phyloP scores from a whole-genome alignment of 2,329 filamentous ascomycete species.

The Stagonosporopsis rhizophila region DNA sequence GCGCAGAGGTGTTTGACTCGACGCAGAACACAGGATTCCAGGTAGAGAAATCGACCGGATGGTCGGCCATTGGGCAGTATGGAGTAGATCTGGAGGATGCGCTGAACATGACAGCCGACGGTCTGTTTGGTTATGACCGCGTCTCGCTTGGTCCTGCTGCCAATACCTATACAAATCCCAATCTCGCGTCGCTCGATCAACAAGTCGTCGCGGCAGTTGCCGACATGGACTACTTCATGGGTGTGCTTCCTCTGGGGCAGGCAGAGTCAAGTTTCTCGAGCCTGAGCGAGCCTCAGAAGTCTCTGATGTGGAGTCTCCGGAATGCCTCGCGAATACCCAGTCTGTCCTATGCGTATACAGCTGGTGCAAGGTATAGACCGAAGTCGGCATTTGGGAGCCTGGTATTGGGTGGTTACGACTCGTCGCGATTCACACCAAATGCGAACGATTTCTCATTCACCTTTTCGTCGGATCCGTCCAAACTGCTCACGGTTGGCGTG shows the following conservation, averaged over 20 bases:
- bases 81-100: conserved; percentile 38
- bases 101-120: conserved; percentile 36
- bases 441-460: conserved; percentile 40
- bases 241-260: conserved; percentile 39
- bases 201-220: conserved; percentile 43
- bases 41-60: conserved; percentile 37
- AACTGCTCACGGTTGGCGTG: conserved; percentile 43
- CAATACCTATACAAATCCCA: conserved; percentile 19
- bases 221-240: conserved; percentile 41
- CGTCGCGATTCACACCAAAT: conserved; percentile 44
- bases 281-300: conserved; percentile 33
- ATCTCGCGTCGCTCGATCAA: conserved; percentile 25
- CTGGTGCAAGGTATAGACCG: conserved; percentile 44
- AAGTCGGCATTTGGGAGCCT: conserved; percentile 47
- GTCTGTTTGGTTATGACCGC: conserved; percentile 45
- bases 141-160: conserved; percentile 36
- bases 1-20: conserved; percentile 40
- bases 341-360: conserved; percentile 46
- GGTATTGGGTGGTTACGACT: conserved; percentile 53
- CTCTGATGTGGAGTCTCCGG: conserved; percentile 39
- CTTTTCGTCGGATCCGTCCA: conserved; percentile 42
- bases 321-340: conserved; percentile 43
- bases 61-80: conserved; percentile 45
- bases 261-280: conserved; percentile 42
- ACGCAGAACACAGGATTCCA: conserved; percentile 43